phyloP scores from a whole-genome alignment of 805 yeast genomes.

The Candida boleticola region DNA sequence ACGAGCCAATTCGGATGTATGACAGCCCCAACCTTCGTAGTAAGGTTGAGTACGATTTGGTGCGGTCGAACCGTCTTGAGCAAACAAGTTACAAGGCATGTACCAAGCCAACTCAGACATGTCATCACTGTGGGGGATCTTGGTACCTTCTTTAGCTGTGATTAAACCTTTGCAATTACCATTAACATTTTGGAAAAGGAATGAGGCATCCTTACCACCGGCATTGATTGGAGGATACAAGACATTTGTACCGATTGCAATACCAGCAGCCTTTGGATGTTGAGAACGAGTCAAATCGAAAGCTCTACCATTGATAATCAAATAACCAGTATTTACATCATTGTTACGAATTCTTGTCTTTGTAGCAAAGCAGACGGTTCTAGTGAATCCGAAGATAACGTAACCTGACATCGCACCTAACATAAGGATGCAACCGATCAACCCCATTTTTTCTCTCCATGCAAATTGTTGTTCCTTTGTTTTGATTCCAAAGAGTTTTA shows the following conservation, averaged over 20 bases:
- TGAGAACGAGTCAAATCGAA: conserved; percentile 66
- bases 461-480: conserved; percentile 85
- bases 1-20: conserved; percentile 72
- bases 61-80: conserved; percentile 66
- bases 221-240: conserved; percentile 84
- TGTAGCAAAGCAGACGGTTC: conserved; percentile 63
- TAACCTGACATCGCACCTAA: conserved; percentile 80
- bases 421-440: conserved; percentile 69
- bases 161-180: conserved; percentile 84
- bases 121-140: conserved; percentile 60
- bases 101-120: conserved; percentile 83
- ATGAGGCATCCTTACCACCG: conserved; percentile 83
- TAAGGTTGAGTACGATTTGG: conserved; percentile 63
- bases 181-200: conserved; percentile 87
- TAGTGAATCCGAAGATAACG: conserved; percentile 88
- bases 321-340: conserved; percentile 55
- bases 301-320: conserved; percentile 81
- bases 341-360: conserved; percentile 52
- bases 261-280: conserved; percentile 84
- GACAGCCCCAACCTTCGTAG: conserved; percentile 90
- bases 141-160: conserved; percentile 60
- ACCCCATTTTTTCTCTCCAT: conserved; percentile 94
- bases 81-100: conserved; percentile 81
- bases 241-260: conserved; percentile 64
- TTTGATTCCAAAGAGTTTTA: conserved; percentile 71